phyloP scores from a whole-genome alignment of 1,284 basidiomycete species.

The Caloboletus firmus region DNA sequence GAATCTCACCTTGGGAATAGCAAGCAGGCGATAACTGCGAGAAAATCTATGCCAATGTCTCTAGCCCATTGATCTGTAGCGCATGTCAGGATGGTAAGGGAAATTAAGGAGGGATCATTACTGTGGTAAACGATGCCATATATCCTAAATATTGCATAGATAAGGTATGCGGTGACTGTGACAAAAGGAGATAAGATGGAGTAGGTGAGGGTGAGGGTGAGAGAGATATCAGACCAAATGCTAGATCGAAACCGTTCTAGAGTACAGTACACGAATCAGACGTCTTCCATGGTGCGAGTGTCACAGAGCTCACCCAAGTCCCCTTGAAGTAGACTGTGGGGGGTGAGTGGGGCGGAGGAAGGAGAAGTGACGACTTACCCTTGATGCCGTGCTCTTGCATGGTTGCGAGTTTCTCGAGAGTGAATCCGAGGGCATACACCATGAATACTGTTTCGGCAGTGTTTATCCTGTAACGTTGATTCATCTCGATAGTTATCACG shows the following conservation, averaged over 20 bases:
- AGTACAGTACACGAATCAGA: constrained; percentile 18
- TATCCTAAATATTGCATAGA: constrained; percentile 70
- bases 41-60: constrained; percentile 65
- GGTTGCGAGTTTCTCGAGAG: constrained; percentile 88
- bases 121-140: constrained; percentile 66
- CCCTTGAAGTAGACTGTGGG: constrained; percentile 74
- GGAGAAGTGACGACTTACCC: constrained; percentile 42
- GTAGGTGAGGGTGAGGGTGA: neutral
- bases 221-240: constrained; percentile 62
- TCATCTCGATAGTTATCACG: constrained; percentile 77
- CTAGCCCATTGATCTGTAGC: constrained; percentile 58
- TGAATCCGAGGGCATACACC: constrained; percentile 84
- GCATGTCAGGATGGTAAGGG: constrained; percentile 6
- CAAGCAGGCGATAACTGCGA: constrained; percentile 79
- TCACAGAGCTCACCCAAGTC: constrained; percentile 61
- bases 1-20: constrained; percentile 75
- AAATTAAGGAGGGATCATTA: constrained; percentile 27
- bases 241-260: constrained; percentile 88
- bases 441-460: constrained; percentile 72
- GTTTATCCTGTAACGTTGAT: constrained; percentile 62
- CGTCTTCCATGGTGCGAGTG: constrained; percentile 16
- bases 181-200: constrained; percentile 16
- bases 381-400: constrained; percentile 93
- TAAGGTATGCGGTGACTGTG: constrained; percentile 72
- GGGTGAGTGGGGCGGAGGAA: constrained; percentile 26